Evolutionary conservation across 2,329 filamentous ascomycete species (phyloP).

Genomic region (Clonostachys solani): DNA sequence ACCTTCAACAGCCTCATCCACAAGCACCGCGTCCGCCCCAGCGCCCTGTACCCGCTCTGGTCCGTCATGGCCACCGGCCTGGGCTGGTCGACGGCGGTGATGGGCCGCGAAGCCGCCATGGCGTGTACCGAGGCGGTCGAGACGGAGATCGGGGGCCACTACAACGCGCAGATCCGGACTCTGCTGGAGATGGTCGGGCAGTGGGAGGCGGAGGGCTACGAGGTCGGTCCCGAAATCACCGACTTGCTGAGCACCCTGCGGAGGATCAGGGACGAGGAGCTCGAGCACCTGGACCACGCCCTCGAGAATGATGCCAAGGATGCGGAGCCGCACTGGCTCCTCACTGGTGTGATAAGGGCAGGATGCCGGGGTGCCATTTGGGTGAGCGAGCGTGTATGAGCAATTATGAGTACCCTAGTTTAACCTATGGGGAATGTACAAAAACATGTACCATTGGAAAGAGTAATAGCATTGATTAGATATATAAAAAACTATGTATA

Average conservation of each 20-base stretch:
- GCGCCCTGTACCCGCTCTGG: conserved; percentile 91
- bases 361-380: conserved; percentile 92
- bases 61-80: conserved; percentile 72
- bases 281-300: conserved; percentile 94
- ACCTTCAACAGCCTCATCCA: conserved; percentile 83
- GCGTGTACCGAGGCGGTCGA: conserved; percentile 98
- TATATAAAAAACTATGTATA: neutral
- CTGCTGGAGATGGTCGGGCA: conserved; percentile 76
- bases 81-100: conserved; percentile 83
- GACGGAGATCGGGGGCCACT: conserved; percentile 95
- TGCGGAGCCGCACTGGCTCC: conserved; percentile 82
- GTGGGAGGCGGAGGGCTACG: conserved; percentile 74
- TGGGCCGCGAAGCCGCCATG: conserved; percentile 95
- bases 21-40: conserved; percentile 86
- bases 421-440: too few species aligned
- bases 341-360: conserved; percentile 83
- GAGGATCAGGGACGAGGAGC: conserved; percentile 87
- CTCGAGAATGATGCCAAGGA: conserved; percentile 90
- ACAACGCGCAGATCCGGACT: conserved; percentile 84
- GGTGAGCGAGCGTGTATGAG: conserved; percentile 59
- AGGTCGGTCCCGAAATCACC: conserved; percentile 72
- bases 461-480: neutral
- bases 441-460: too few species aligned
- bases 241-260: conserved; percentile 71
- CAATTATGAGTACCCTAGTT: too few species aligned